Evolutionary conservation across 495 filamentous ascomycete species (phyloP), one percentile per base, ranked within the genome.

Genomic region (Penicillium soppii): DNA sequence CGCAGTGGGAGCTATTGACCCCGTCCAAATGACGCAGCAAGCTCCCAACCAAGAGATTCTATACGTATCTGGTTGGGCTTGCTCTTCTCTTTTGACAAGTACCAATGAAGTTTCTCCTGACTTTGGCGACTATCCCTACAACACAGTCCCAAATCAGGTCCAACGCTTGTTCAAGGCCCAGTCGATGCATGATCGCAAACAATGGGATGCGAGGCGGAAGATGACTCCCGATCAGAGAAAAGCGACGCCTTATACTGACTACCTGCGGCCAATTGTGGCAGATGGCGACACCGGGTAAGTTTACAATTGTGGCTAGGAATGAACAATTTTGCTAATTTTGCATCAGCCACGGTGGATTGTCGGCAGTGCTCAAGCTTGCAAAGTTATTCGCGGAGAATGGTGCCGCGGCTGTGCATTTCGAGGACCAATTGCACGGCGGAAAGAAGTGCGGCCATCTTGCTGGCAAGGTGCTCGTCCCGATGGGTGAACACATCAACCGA

Each of bases 351-450:
- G 94, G 94, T 25, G 94, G 94, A 9, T 71, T 97, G 33, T 90
- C 89, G 5, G 88, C 94, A 3, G 94, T 98, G 6, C 78, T 97
- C 62, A 98, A 98, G 76, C 83, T 98, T 16, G 91, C 94, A 21
- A 98, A 97, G 72, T 82, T 98, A 10, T 98, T 98, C 58, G 94
- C 95, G n/a, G 94, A 98, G 70, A 95, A 95, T 57, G 94, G 94
- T 35, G 94, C 95, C 0, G 94, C 94, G 2, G 94, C 87, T 7
- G 95, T 98, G 2, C 94, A 98, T 66, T 95, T 98, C 59, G 94
- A 98, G 68, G 94, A 98, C 61, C 95, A 98, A 63, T 77, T 97
- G 44, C 94, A 98, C 65, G 94, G 94, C 20, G 94, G 94, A 32
- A 98, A 98, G 79, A 98, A 97, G 71, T 98, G 94, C 64, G 94